Conservation (phyloP, 306 rosid species). For the Fragaria vesca region DNA sequence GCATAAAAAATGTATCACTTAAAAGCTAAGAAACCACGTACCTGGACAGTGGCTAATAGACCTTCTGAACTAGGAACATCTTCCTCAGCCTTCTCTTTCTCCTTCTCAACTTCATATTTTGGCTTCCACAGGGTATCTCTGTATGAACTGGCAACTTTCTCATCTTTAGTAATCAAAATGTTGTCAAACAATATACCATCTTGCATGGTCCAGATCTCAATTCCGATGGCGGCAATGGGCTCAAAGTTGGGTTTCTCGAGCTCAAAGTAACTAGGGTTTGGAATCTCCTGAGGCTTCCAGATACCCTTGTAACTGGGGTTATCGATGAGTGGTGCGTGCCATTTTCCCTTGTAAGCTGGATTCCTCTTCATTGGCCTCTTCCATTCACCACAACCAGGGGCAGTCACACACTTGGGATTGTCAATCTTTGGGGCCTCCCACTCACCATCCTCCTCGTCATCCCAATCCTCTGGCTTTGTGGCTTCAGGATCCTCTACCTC, state of each 20-base stretch:
- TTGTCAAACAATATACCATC: constrained; percentile 92
- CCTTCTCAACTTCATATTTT: constrained; percentile 69
- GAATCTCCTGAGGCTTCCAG: constrained; percentile 85
- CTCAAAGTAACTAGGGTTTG: constrained; percentile 82
- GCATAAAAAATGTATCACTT: not conserved
- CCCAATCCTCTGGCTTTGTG: constrained; percentile 90
- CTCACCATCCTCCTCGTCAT: constrained; percentile 93
- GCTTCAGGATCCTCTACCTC: constrained; percentile 92
- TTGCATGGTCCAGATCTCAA: constrained; percentile 99
- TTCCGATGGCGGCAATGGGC: constrained; percentile 83
- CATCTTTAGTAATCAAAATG: constrained; percentile 68
- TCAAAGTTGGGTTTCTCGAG: constrained; percentile 76
- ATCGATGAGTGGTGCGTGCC: constrained; percentile 89
- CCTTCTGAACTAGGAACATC: constrained; percentile 57
- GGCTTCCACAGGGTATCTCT: constrained; percentile 85
- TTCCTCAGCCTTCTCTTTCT: constrained; percentile 74
- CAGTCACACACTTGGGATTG: constrained; percentile 69
- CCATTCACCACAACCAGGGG: constrained; percentile 96
- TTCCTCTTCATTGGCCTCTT: constrained; percentile 89
- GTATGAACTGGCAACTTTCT: constrained; percentile 64
- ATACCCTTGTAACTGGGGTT: constrained; percentile 90
- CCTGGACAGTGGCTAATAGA: constrained; percentile 61
- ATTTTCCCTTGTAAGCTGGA: constrained; percentile 91
- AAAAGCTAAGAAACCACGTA: constrained; percentile 19
- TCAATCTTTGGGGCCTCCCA: constrained; percentile 85